phyloP scores from a whole-genome alignment of 108 stramenopile genomes.

The Fistulifera pelliculosa region DNA sequence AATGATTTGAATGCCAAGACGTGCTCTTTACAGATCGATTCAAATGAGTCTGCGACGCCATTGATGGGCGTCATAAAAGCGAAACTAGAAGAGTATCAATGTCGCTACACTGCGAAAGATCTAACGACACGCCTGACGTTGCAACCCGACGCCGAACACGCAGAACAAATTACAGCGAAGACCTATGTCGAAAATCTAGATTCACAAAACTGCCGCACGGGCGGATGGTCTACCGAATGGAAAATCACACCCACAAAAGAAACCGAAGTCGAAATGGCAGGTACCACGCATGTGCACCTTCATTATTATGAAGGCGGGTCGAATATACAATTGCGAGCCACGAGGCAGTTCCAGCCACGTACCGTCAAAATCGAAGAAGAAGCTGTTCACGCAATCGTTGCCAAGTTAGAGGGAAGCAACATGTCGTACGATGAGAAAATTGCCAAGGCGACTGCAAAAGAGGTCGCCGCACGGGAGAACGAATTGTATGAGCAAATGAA shows the following conservation, averaged over 20 bases:
- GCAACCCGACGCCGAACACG: background rate
- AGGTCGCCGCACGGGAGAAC: background rate
- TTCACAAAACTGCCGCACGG: background rate
- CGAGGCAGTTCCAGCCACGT: background rate
- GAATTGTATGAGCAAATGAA: background rate
- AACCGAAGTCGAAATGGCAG: background rate
- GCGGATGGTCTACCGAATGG: background rate
- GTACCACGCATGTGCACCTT: background rate
- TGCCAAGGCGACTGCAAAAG: background rate
- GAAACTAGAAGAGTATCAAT: background rate
- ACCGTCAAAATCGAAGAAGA: background rate
- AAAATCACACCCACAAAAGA: background rate
- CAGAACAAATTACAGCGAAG: background rate
- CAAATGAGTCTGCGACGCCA: background rate
- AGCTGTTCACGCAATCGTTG: background rate
- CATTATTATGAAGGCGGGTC: background rate
- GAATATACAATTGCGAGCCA: background rate
- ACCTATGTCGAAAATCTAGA: background rate
- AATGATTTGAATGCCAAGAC: background rate
- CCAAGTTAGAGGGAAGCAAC: background rate
- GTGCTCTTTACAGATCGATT: too few species aligned
- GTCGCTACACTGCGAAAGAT: background rate
- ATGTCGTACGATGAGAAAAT: background rate
- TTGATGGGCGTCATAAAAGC: background rate
- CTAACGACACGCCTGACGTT: too few species aligned